phyloP scores from a whole-genome alignment of 1,284 basidiomycete species.

The Boletus austroedulis region DNA sequence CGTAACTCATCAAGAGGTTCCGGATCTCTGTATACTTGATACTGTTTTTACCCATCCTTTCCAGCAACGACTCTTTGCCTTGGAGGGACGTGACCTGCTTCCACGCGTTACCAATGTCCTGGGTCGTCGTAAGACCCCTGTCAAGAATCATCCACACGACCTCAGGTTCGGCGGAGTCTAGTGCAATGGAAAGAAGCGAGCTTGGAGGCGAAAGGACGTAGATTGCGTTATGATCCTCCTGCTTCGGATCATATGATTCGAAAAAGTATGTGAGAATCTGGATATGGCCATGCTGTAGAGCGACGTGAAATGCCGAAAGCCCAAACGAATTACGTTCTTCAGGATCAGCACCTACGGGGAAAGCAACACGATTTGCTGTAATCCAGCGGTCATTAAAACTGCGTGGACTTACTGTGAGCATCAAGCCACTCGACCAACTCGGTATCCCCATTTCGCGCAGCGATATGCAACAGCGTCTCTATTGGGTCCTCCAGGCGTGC shows the following conservation, averaged over 20 bases:
- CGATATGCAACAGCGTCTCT: constrained; percentile 70
- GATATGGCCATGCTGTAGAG: constrained; percentile 51
- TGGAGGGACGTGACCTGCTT: constrained; percentile 43
- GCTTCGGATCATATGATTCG: constrained; percentile 49
- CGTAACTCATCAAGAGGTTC: constrained; percentile 53
- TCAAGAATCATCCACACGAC: constrained; percentile 61
- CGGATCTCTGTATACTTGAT: constrained; percentile 50
- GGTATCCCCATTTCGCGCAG: constrained; percentile 49
- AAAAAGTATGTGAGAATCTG: constrained; percentile 56
- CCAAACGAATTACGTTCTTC: constrained; percentile 61
- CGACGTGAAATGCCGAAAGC: constrained; percentile 63
- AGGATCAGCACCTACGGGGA: constrained; percentile 56
- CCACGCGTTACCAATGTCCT: constrained; percentile 53
- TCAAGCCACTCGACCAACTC: constrained; percentile 66
- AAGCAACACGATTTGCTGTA: constrained; percentile 21
- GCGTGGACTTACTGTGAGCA: constrained; percentile 53
- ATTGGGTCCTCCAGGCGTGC: constrained; percentile 48
- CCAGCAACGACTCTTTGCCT: constrained; percentile 32
- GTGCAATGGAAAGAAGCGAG: constrained; percentile 52
- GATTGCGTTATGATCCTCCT: constrained; percentile 45
- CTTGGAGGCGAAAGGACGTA: constrained; percentile 43
- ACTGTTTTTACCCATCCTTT: constrained; percentile 25
- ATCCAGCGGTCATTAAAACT: constrained; percentile 22
- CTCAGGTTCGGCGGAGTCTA: constrained; percentile 58
- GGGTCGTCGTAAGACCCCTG: constrained; percentile 46